Evolutionary conservation across 1,284 basidiomycete species (phyloP), one percentile per base, ranked within the genome.

Genomic region (Lentinula novae-zelandiae): DNA sequence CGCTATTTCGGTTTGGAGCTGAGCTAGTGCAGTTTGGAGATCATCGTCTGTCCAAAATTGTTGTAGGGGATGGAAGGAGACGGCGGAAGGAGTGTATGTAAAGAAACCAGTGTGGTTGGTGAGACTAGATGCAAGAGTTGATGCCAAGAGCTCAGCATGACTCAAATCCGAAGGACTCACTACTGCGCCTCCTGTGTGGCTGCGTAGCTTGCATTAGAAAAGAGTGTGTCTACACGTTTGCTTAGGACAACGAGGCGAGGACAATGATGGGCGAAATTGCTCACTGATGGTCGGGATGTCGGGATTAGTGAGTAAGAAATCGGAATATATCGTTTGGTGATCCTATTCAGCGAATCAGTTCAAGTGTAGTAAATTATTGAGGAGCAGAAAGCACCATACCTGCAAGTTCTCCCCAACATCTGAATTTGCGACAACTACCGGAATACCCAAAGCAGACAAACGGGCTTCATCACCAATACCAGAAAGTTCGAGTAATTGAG

Each of bases 381-480:
- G 5, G 34, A 36, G n/a, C 6, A 34, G 12, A 8, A 34, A 4
- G 9, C 8, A 27, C 10, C 22, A 13, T 17, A 53, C 61, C 22
- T 57, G 58, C 44, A 62, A 5, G 20, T 62, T 62, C n/a, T 22
- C 34, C 33, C 61, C 61, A 7, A 62, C 61, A n/a, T 52, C 58
- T 4, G 58, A 52, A n/a, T 50, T 53, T 38, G 59, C 44, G n/a
- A 50, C 27, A 22, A 58, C 15, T 38, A 53, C 17, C 8, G 42
- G 15, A 27, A 62, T 55, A 44, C 58, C 61, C 17, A 60, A 13
- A n/a, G 38, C 33, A 7, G n/a, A 20, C 27, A 62, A 40, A 13
- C 48, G 53, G 48, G 42, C 13, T 6, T 58, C 33, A 34, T 62
- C 55, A 3, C 61, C 61, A 12, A 62, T 62, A 7, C 61, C 61